Evolutionary conservation across 306 rosid genomes (phyloP).

Genomic region (Pterocarpus macrocarpus): DNA sequence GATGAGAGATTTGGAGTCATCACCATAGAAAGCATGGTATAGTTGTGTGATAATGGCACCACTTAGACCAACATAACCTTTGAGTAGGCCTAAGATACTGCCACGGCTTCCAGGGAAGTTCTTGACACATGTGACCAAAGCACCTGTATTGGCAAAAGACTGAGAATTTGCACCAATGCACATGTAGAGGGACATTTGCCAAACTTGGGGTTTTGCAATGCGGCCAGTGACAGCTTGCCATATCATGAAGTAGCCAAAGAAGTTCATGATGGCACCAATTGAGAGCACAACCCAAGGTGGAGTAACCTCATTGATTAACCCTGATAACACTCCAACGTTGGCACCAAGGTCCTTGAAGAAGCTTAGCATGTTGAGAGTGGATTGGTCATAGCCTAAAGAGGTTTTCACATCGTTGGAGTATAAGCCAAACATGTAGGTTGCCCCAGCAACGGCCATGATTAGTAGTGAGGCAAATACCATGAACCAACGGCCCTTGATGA

Average conservation of each 20-base stretch:
- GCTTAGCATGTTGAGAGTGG: constrained; percentile 74
- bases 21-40: constrained; percentile 62
- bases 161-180: constrained; percentile 78
- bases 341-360: constrained; percentile 87
- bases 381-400: constrained; percentile 75
- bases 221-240: constrained; percentile 64
- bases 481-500: constrained; percentile 78
- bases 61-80: constrained; percentile 80
- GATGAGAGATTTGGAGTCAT: constrained; percentile 55
- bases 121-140: constrained; percentile 69
- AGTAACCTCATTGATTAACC: constrained; percentile 72
- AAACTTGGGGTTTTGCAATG: constrained; percentile 58
- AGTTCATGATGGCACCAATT: constrained; percentile 75
- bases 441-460: constrained; percentile 73
- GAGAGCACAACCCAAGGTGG: constrained; percentile 76
- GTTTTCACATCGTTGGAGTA: constrained; percentile 69
- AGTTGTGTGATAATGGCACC: constrained; percentile 76
- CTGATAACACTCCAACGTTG: constrained; percentile 70
- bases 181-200: constrained; percentile 86
- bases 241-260: constrained; percentile 85
- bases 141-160: constrained; percentile 72
- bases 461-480: constrained; percentile 72
- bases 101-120: constrained; percentile 78
- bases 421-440: constrained; percentile 72
- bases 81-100: constrained; percentile 69